Conservation (phyloP, 768 basidiomycete species). For the Boletus tomentosulus region DNA sequence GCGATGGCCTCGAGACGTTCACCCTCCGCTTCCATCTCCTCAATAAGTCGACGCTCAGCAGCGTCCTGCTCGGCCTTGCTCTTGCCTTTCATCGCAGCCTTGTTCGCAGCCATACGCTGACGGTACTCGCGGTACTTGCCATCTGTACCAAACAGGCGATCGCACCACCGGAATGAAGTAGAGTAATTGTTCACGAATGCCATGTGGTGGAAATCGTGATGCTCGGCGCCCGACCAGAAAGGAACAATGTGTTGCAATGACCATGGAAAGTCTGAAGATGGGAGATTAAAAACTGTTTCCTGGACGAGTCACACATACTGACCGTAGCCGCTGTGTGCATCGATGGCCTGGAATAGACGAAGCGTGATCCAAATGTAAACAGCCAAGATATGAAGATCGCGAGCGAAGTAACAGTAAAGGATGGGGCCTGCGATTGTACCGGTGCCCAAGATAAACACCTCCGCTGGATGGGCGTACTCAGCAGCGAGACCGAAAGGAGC, state of each 20-base stretch:
- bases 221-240: constrained; percentile 97
- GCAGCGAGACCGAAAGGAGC: constrained; percentile 97
- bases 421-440: constrained; percentile 90
- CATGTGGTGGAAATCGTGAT: constrained; percentile 99
- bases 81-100: constrained; percentile 50
- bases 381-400: constrained; percentile 80
- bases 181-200: constrained; percentile 92
- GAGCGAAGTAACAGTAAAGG: constrained; percentile 74
- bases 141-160: constrained; percentile 87
- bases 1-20: constrained; percentile 61
- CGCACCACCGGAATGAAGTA: constrained; percentile 93
- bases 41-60: constrained; percentile 60
- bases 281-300: not conserved
- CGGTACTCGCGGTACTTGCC: constrained; percentile 83
- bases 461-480: constrained; percentile 96
- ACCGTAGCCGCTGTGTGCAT: constrained; percentile 97
- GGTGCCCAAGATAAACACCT: constrained; percentile 90
- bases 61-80: constrained; percentile 48
- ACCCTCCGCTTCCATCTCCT: constrained; percentile 72
- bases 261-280: constrained; percentile 86
- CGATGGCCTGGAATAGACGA: constrained; percentile 94
- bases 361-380: constrained; percentile 93
- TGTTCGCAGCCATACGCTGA: constrained; percentile 57
- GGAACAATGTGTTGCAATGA: constrained; percentile 88
- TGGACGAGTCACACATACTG: constrained; percentile 20